Evolutionary conservation across 306 rosid species (phyloP), one percentile per base, ranked within the genome.

Genomic region (Glycine soja): DNA sequence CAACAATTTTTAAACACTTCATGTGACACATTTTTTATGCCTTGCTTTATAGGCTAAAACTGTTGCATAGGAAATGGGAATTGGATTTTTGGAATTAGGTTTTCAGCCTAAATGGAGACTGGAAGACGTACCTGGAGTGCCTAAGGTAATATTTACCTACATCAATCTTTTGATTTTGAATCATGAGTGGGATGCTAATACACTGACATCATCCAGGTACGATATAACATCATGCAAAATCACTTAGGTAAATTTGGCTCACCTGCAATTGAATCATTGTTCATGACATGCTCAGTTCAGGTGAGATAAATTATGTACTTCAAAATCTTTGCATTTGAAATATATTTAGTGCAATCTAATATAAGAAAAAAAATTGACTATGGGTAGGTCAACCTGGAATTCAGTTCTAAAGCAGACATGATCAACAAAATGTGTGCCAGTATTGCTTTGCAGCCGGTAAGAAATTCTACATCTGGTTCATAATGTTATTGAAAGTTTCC

Each of bases 61-160:
- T 70, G 91, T 92, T 65, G 86, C 92, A 19, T 92, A 94, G 90
- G 97, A 94, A 88, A 94, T 92, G 98, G 90, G 95, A 86, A 90
- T 92, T 48, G 98, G 95, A 69, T 92, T 92, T 88, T 79, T 94
- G 61, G 97, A 95, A 80, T 84, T 94, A 15, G 95, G 98, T 77
- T 92, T 90, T 82, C 95, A 92, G 71, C 97, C 98, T 8, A 92
- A 94, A 80, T 92, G 95, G 97, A 80, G 59, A 83, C 8, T 77
- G 2, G 74, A 87, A 72, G 95, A 92, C 75, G 89, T 92, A 82
- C 95, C 94, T 10, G 40, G 80, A 16, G 90, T 92, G 88, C 97
- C 95, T 43, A 94, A 94, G 94, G 98, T 94, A 89, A 47, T 79
- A 69, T 70, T 50, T 82, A 32, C 77, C 68, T 46, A 1, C 51